phyloP scores from a whole-genome alignment of 1,284 basidiomycete species.

The Rhodotorula sp. region DNA sequence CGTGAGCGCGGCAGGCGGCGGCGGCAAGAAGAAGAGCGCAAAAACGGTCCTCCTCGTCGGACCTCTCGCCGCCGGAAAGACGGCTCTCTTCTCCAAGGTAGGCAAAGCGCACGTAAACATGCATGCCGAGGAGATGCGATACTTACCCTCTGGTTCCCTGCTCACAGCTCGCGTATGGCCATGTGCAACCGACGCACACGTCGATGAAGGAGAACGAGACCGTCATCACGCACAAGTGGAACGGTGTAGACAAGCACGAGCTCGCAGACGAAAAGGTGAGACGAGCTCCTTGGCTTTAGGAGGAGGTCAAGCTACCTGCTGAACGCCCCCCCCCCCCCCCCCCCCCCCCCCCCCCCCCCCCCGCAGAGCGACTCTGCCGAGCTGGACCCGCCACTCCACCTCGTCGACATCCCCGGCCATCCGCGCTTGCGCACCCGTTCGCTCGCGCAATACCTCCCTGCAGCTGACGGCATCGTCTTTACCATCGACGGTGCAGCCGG shows the following conservation, averaged over 20 bases:
- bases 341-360: no score
- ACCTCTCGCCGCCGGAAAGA: slow-evolving; percentile 42
- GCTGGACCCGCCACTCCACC: slow-evolving; percentile 18
- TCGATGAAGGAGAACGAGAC: slow-evolving; percentile 43
- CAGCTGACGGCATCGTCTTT: slow-evolving; percentile 41
- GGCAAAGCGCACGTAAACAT: background rate
- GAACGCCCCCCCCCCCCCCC: no score
- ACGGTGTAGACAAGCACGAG: background rate
- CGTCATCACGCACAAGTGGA: slow-evolving; percentile 27
- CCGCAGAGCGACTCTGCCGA: background rate
- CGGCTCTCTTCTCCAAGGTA: slow-evolving; percentile 41
- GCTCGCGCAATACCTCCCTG: slow-evolving; percentile 42
- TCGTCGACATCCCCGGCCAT: slow-evolving; percentile 44
- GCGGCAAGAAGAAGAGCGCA: background rate
- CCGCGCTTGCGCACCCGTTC: slow-evolving; percentile 42
- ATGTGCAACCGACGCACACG: slow-evolving; percentile 37
- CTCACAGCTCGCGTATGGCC: slow-evolving; percentile 39
- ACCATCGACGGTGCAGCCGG: slow-evolving; percentile 36
- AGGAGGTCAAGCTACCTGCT: background rate
- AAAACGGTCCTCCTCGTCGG: slow-evolving; percentile 38
- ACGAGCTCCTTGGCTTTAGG: background rate
- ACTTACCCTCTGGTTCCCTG: no score
- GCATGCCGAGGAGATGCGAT: no score
- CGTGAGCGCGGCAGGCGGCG: background rate
- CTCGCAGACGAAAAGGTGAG: background rate